These are phyloP conservation scores for Saccharomyces pastorianus DNA, from an alignment of 1,139 yeast genomes.

Conservation along the genomic window DNA sequence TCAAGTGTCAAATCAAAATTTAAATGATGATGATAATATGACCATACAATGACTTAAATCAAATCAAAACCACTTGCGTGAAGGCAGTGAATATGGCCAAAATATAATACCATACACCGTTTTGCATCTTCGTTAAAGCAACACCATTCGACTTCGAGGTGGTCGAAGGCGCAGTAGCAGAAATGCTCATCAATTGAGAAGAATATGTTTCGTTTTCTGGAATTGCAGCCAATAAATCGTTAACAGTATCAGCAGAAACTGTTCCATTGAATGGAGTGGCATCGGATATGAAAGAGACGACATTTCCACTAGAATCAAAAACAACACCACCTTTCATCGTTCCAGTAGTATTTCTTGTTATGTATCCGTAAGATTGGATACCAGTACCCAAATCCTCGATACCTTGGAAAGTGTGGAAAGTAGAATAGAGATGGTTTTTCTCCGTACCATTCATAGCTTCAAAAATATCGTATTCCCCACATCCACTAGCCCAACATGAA, in stretches of 20 bases:
- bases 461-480: slow-evolving; percentile 78
- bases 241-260: slow-evolving; percentile 24
- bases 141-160: slow-evolving; percentile 18
- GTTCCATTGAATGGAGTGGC: slow-evolving; percentile 40
- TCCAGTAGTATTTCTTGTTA: slow-evolving; percentile 42
- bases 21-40: neutral
- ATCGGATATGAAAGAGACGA: slow-evolving; percentile 54
- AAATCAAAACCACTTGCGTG: slow-evolving; percentile 12
- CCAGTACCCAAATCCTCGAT: slow-evolving; percentile 53
- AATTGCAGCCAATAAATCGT: slow-evolving; percentile 16
- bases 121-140: slow-evolving; percentile 8
- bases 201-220: slow-evolving; percentile 19
- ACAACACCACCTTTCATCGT: slow-evolving; percentile 65
- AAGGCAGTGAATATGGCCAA: slow-evolving; percentile 16
- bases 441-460: slow-evolving; percentile 55
- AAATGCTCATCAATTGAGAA: slow-evolving; percentile 19
- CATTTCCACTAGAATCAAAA: slow-evolving; percentile 53
- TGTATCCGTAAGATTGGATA: slow-evolving; percentile 48
- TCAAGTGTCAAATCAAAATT: neutral
- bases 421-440: slow-evolving; percentile 48
- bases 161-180: slow-evolving; percentile 26
- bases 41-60: neutral
- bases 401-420: slow-evolving; percentile 70
- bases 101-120: slow-evolving; percentile 21
- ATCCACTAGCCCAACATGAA: slow-evolving; percentile 70